Evolutionary conservation across 441 rosid species (phyloP).

Genomic region (Hura crepitans): DNA sequence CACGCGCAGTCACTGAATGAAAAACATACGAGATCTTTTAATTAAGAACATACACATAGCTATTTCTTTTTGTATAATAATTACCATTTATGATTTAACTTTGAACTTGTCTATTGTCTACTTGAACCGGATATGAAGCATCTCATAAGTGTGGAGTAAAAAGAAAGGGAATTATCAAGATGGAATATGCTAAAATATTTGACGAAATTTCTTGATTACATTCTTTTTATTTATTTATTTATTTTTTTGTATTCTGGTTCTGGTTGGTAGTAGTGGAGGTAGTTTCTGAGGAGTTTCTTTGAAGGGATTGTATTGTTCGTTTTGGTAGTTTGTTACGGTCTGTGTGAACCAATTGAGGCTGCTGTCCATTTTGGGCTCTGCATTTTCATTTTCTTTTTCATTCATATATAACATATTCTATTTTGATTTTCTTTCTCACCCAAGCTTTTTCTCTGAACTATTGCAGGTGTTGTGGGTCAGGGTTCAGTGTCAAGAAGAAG

Average conservation of each 20-base stretch:
- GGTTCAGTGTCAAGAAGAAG: conserved; percentile 37
- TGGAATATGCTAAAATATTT: conserved; percentile 26
- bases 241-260: conserved; percentile 26
- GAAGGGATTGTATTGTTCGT: conserved; percentile 60
- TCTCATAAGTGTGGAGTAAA: conserved; percentile 31
- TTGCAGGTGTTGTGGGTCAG: conserved; percentile 60
- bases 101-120: conserved; percentile 24
- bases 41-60: background rate
- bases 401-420: conserved; percentile 34
- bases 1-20: background rate
- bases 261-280: conserved; percentile 92
- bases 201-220: conserved; percentile 30
- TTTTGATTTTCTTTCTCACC: conserved; percentile 37
- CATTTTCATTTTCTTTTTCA: conserved; percentile 22
- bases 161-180: conserved; percentile 28
- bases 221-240: too few relatives aligned
- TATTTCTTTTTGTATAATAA: conserved; percentile 15
- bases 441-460: conserved; percentile 32
- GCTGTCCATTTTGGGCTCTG: conserved; percentile 26
- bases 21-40: conserved; percentile 1
- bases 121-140: conserved; percentile 19
- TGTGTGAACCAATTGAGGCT: conserved; percentile 33
- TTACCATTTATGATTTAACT: conserved; percentile 18
- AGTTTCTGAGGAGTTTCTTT: conserved; percentile 79
- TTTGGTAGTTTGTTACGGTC: conserved; percentile 56